Percentiles rank a stretch among this genome's conserved stretches.
These are phyloP conservation scores for Metschnikowia borealis DNA, from an alignment of 805 yeast species.

Conservation along the genomic window DNA sequence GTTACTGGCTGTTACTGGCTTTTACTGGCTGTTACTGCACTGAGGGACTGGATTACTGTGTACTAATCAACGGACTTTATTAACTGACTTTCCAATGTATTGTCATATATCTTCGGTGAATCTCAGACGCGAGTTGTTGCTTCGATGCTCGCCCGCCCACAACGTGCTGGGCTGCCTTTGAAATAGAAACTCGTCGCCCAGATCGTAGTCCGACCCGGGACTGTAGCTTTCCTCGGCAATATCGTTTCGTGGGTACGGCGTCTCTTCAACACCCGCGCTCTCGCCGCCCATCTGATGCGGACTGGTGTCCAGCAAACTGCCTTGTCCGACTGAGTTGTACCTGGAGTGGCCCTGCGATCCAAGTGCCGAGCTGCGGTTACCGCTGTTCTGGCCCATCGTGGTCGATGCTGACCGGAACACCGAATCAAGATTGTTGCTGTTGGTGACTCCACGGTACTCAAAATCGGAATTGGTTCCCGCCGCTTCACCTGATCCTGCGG, in stretches of 20 bases:
- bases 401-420: constrained; percentile 24
- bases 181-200: constrained; percentile 14
- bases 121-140: constrained; percentile 20
- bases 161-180: constrained; percentile 8
- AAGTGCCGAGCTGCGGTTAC: constrained; percentile 8
- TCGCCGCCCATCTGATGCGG: neutral
- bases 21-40: no score
- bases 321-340: constrained; percentile 10
- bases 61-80: neutral
- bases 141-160: constrained; percentile 12
- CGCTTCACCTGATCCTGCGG: constrained; percentile 6
- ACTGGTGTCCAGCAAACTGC: constrained; percentile 3
- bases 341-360: constrained; percentile 13
- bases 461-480: constrained; percentile 28
- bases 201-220: constrained; percentile 10
- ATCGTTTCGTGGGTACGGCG: constrained; percentile 10
- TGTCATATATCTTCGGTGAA: constrained; percentile 15
- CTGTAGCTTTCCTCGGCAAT: constrained; percentile 2
- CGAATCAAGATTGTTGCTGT: constrained; percentile 39
- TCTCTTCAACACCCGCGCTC: neutral
- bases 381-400: constrained; percentile 11
- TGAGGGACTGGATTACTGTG: neutral
- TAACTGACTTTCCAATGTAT: neutral
- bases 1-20: no score
- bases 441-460: constrained; percentile 42